These are phyloP conservation scores for Hanseniaspora sp. DNA, from an alignment of 1,139 yeast species.

Conservation along the genomic window DNA sequence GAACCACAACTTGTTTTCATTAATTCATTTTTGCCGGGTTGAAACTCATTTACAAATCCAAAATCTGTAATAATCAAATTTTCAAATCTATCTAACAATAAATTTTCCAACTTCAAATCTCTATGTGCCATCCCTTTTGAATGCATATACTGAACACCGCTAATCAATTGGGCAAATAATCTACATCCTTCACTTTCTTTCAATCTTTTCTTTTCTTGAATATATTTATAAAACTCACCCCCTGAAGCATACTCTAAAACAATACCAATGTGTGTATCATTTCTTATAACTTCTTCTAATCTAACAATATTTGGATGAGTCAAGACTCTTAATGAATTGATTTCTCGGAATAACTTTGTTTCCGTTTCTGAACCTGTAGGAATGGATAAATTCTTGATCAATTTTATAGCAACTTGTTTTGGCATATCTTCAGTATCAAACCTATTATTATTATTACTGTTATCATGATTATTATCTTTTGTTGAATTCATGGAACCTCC, in stretches of 20 bases:
- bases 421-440: slow-evolving; percentile 32
- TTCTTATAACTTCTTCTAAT: slow-evolving; percentile 83
- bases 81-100: slow-evolving; percentile 56
- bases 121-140: slow-evolving; percentile 58
- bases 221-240: slow-evolving; percentile 91
- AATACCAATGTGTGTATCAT: slow-evolving; percentile 90
- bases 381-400: slow-evolving; percentile 75
- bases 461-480: slow-evolving; percentile 14
- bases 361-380: slow-evolving; percentile 77
- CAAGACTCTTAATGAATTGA: slow-evolving; percentile 72
- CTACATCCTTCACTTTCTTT: slow-evolving; percentile 80
- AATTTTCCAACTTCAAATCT: slow-evolving; percentile 63
- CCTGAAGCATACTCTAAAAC: slow-evolving; percentile 95
- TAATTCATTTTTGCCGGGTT: slow-evolving; percentile 47
- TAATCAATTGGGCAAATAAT: slow-evolving; percentile 80
- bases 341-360: slow-evolving; percentile 82
- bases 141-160: slow-evolving; percentile 85
- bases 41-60: slow-evolving; percentile 85
- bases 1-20: slow-evolving; percentile 97
- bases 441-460: too few species aligned
- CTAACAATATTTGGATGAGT: slow-evolving; percentile 90
- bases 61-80: slow-evolving; percentile 65
- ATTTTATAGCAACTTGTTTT: slow-evolving; percentile 84
- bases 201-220: slow-evolving; percentile 71
- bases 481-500: background rate